Evolutionary conservation across 805 yeast genomes (phyloP), one percentile per base, ranked within the genome.

Genomic region (Kazachstania martiniae): DNA sequence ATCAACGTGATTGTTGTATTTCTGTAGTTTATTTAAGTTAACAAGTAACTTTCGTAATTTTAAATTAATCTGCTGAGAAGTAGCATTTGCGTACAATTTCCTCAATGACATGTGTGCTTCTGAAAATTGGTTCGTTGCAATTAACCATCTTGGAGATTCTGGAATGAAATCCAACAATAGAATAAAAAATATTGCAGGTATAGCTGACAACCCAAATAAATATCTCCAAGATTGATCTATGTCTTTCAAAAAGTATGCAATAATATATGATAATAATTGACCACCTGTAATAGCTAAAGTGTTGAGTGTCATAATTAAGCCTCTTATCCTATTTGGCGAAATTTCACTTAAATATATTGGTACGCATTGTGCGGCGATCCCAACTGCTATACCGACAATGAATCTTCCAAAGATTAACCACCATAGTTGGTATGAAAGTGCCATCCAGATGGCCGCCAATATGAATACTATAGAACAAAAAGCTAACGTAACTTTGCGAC

Each of bases 361-460:
- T 3, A 76, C 73, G 25, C 76, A 63, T 44, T 78, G 80, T 0
- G 86, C 70, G 5, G 81, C 77, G 18, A 70, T 68, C 12, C 91
- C 91, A 16, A 81, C 75, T 7, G 80, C 85, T 17, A 77, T 46
- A n/a, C 87, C 87, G 12, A 80, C 69, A 21, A 75, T 51, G 19
- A 71, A 63, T 36, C 89, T 62, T 1, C 89, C 89, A 31, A 61
- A 41, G 21, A 65, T 53, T 35, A 70, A 46, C 39, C 61, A 62
- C 35, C 51, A 40, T 48, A 74, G 61, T 10, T 58, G 51, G 15
- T 48, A 37, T 2, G 61, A 43, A 10, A 70, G 45, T 0, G 73
- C 55, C 51, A 73, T 67, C 46, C 68, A 67, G 12, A 72, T 40
- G 2, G 75, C 73, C 10, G 73, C 61, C 10, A 65, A 44, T 25